Base-by-base conservation (phyloP, 2,329 filamentous ascomycete species). In the Ascosphaera pollenicola region DNA sequence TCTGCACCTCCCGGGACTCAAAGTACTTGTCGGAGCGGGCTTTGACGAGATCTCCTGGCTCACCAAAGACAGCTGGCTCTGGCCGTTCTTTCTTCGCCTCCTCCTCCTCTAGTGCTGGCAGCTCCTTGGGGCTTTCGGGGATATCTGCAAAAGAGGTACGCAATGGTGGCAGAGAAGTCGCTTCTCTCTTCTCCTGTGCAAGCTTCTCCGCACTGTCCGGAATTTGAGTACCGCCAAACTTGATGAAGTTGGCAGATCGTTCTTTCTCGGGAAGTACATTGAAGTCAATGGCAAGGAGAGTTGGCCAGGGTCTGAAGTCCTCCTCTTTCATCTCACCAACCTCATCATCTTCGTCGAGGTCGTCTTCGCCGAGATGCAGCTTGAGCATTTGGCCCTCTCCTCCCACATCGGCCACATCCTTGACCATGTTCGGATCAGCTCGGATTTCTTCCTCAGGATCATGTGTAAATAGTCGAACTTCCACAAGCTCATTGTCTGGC, bases 361-460 rank as follows among this genome's bases (percentile, higher is more conserved):
- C 65, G 43, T 70, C 67, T 48, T 69, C 54, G 39, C 70, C 66
- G 45, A 67, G 58, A 42, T 65, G 62, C 37, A 63, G 55, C 46
- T 64, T 66, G 32, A 66, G 57, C 34, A 61, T 60, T 45, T 61
- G 60, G 30, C 63, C 63, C 51, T 66, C 73, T 30, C 69, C 69
- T 40, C 67, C 68, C 37, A 71, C 64, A 48, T 76, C 71, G 17
- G 63, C 64, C 10, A 66, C 65, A 49, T 75, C 69, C 36, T 68
- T 65, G 46, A 67, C 62, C 47, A 69, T 63, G 46, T 66, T 71
- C 42, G 69, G 66, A 35, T 68, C 65, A 36, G 70, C 69, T 13
- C 65, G 66, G 41, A 69, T 53, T 45, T 76, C 71, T 50, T 76
- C 73, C 8, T 73, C 69, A 0, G 70, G 70, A 45, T 75, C 69